Evolutionary conservation across 2,329 filamentous ascomycete species (phyloP).

Genomic region (Graphiopsis chlorocephala): DNA sequence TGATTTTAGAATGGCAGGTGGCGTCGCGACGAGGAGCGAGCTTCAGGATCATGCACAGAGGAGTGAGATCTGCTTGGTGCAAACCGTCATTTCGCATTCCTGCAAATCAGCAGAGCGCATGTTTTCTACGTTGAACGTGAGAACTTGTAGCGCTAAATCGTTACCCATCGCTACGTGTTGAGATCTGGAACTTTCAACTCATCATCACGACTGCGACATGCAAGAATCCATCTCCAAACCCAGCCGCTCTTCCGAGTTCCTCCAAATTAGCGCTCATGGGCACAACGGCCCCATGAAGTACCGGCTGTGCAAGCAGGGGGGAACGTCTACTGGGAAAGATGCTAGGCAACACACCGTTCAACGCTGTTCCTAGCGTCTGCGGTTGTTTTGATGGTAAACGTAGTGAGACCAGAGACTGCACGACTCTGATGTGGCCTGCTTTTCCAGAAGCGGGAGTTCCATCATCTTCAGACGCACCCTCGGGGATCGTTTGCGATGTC

Average conservation of each 20-base stretch:
- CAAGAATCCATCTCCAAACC: slow-evolving; percentile 91
- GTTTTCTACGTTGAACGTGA: neutral
- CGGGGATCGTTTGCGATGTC: slow-evolving; percentile 35
- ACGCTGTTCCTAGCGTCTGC: slow-evolving; percentile 72
- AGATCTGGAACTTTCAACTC: slow-evolving; percentile 35
- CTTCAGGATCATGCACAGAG: neutral
- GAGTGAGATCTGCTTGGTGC: neutral
- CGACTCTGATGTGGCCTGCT: slow-evolving; percentile 46
- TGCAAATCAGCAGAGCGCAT: neutral
- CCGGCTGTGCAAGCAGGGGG: slow-evolving; percentile 75
- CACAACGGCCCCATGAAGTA: slow-evolving; percentile 80
- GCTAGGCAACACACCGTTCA: slow-evolving; percentile 71
- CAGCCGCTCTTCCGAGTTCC: slow-evolving; percentile 76
- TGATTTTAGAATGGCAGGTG: neutral
- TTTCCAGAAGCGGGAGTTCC: slow-evolving; percentile 28
- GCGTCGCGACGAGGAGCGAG: neutral
- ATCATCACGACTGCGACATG: slow-evolving; percentile 77
- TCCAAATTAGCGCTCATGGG: slow-evolving; percentile 78
- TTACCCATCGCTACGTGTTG: neutral
- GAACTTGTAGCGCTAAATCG: neutral
- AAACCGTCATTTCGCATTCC: neutral
- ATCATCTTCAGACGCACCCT: slow-evolving; percentile 22
- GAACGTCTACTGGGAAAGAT: slow-evolving; percentile 86
- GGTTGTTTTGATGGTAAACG: slow-evolving; percentile 47
- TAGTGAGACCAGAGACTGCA: slow-evolving; percentile 71